Evolutionary conservation across 1,139 yeast genomes (phyloP), one percentile per base, ranked within the genome.

Genomic region (Candida neerlandica): DNA sequence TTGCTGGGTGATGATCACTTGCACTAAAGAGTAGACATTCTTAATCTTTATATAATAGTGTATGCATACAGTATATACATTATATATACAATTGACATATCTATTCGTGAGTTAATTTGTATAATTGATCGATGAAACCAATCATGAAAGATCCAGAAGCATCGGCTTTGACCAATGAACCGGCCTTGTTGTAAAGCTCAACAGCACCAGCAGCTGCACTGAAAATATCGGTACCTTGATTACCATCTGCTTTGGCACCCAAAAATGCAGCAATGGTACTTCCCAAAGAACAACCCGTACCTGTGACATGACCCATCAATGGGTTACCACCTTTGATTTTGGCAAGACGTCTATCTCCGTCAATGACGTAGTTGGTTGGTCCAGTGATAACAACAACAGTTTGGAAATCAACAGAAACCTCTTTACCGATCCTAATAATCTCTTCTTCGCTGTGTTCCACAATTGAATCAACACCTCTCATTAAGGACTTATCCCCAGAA

Each of bases 241-340:
- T 46, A 18, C 50, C 63, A 32, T 66, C 69, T 0, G 73, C 71
- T 37, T 67, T 61, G 2, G 84, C 80, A 4, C 84, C 84, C 7
- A 84, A 61, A 56, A 75, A 79, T 0, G 89, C 75, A 0, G 89
- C 85, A 48, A 90, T 81, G 0, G 83, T 78, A 45, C 94, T 84
- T 1, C 96, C 96, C 43, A 90, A 70, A 0, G 94, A 81, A 56
- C 97, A 92, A 0, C 97, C 98, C 2, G 95, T 78, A 0, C 96
- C 97, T 0, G 97, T 91, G n/a, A 91, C 80, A 12, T 71, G 63
- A 0, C 88, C 87, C 87, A 91, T 85, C 41, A 85, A 61, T 16
- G 72, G 67, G 56, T 84, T 79, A 0, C 96, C 95, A 12, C 94
- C 95, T 2, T 63, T 54, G 3, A 83, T 64, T 11, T 40, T 55